These are phyloP conservation scores for Maudiozyma turicensis DNA, from an alignment of 805 yeast species.

Conservation along the genomic window DNA sequence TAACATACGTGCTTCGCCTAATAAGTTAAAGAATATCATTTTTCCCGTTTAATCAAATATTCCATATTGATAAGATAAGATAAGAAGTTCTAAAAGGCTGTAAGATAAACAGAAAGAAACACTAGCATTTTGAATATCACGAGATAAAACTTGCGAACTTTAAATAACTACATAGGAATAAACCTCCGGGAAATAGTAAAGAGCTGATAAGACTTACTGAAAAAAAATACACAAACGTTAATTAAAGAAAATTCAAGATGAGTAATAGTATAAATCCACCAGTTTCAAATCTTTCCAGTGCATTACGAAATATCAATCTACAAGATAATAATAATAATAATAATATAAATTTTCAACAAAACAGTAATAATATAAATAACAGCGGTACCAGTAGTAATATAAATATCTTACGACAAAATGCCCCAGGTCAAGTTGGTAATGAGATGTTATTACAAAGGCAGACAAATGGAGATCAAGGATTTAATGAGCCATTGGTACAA, in stretches of 20 bases:
- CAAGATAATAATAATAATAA: conserved; percentile 13
- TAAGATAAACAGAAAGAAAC: no score
- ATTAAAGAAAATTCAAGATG: background rate
- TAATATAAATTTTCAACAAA: conserved; percentile 1
- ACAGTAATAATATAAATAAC: conserved; percentile 4
- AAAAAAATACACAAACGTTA: background rate
- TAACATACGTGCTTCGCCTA: no score
- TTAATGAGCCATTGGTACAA: background rate
- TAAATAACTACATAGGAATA: no score
- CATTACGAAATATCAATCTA: conserved; percentile 28
- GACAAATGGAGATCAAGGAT: background rate
- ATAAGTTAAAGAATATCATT: no score
- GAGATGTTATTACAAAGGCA: conserved; percentile 1
- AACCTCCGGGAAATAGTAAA: no score
- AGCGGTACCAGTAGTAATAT: conserved; percentile 3
- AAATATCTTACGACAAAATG: conserved; percentile 15
- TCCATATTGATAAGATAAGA: no score
- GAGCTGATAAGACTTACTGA: background rate
- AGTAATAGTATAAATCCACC: conserved; percentile 5
- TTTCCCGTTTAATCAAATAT: no score
- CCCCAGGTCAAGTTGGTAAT: background rate
- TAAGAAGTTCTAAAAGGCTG: no score
- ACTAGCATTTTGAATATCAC: no score
- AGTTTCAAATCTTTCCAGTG: conserved; percentile 30
- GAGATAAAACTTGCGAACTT: no score